Evolutionary conservation across 176 grass and related monocot species (phyloP).

Genomic region (Carex myosuroides): DNA sequence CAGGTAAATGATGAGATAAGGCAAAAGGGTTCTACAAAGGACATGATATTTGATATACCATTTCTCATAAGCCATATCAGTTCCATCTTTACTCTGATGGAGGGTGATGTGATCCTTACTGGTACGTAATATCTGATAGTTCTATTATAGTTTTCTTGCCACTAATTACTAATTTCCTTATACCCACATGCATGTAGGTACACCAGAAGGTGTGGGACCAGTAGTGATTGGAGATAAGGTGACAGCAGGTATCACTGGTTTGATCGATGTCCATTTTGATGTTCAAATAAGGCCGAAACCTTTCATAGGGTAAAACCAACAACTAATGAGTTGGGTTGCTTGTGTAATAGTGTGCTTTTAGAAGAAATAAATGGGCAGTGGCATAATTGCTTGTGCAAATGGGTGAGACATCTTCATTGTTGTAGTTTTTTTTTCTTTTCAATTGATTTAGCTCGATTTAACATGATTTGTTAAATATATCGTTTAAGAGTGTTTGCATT

Average conservation of each 20-base stretch:
- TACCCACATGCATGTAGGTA: conserved; percentile 42
- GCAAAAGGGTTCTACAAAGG: conserved; percentile 82
- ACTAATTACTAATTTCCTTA: not conserved
- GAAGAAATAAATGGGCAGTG: not conserved
- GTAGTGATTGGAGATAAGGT: conserved; percentile 79
- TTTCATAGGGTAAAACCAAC: not conserved
- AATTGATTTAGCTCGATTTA: not conserved
- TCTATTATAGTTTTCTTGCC: not conserved
- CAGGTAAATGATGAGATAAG: conserved; percentile 82
- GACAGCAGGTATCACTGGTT: conserved; percentile 83
- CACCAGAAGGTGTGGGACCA: conserved; percentile 81
- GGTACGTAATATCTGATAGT: conserved; percentile 24
- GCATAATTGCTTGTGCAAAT: conserved; percentile 7
- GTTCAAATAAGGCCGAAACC: conserved; percentile 61
- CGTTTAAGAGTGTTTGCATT: not conserved
- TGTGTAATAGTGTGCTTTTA: not conserved
- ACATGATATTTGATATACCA: conserved; percentile 94
- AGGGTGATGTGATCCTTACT: conserved; percentile 95
- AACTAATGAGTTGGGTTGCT: conserved; percentile 6
- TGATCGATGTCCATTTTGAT: conserved; percentile 83
- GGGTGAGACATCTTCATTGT: not conserved
- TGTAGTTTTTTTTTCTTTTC: not conserved
- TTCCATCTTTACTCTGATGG: conserved; percentile 80
- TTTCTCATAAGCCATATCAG: conserved; percentile 95
- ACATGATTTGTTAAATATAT: not conserved